These are phyloP conservation scores for Alnus rubra DNA, from an alignment of 306 rosid genomes.

Conservation along the genomic window DNA sequence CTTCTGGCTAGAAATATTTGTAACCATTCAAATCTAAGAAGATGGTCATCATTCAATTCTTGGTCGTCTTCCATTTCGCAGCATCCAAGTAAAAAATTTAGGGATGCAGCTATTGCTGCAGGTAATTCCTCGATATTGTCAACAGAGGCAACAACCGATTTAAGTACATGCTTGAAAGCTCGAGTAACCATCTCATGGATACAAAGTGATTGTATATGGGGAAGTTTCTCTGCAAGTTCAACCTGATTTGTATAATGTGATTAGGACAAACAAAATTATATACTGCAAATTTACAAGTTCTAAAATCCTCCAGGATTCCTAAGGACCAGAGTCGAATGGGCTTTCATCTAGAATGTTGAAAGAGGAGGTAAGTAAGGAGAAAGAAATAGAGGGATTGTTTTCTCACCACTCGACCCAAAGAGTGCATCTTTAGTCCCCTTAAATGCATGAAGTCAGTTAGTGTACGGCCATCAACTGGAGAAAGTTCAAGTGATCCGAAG, in stretches of 20 bases:
- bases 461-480: constrained; percentile 98
- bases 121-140: constrained; percentile 54
- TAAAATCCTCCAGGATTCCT: constrained; percentile 1
- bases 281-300: neutral
- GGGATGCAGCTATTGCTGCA: constrained; percentile 58
- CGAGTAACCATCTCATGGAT: constrained; percentile 96
- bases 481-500: constrained; percentile 95
- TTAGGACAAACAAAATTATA: constrained; percentile 33
- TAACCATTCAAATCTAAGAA: constrained; percentile 73
- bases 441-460: constrained; percentile 97
- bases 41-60: constrained; percentile 42
- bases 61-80: constrained; percentile 48
- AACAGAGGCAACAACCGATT: constrained; percentile 70
- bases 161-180: constrained; percentile 85
- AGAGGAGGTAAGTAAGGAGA: constrained; percentile 8
- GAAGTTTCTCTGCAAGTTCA: constrained; percentile 84
- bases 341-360: constrained; percentile 8
- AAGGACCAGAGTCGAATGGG: neutral
- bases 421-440: constrained; percentile 81
- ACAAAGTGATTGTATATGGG: constrained; percentile 95
- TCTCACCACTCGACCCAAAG: constrained; percentile 95
- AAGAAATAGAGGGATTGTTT: neutral
- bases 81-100: constrained; percentile 78
- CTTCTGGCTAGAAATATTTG: constrained; percentile 48
- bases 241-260: constrained; percentile 52